Conservation (phyloP, 169 alveolate species). For the Cryptosporidium ryanae region DNA sequence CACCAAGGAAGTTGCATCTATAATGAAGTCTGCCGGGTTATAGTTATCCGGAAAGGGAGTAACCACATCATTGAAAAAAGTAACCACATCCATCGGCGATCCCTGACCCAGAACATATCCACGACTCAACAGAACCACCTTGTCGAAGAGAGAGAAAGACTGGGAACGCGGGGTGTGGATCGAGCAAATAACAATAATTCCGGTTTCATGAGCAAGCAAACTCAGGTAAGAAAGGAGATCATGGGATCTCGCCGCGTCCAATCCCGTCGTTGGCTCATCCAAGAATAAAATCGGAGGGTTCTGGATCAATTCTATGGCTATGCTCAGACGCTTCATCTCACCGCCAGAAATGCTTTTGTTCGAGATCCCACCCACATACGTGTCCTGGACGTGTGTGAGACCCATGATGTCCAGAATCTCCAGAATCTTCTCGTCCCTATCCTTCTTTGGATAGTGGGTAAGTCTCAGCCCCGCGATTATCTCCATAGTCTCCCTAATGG, state of each 20-base stretch:
- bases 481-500: constrained; percentile 79
- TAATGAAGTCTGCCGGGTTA: constrained; percentile 80
- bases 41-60: constrained; percentile 78
- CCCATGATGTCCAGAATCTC: constrained; percentile 80
- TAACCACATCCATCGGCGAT: constrained; percentile 76
- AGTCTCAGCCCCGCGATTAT: constrained; percentile 79
- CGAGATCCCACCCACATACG: constrained; percentile 78
- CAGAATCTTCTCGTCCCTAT: constrained; percentile 74
- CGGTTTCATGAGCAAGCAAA: constrained; percentile 75
- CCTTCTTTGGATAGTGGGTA: constrained; percentile 76
- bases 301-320: constrained; percentile 86
- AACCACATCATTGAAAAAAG: constrained; percentile 76
- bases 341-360: constrained; percentile 83
- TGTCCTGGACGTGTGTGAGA: constrained; percentile 79
- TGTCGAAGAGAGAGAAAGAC: constrained; percentile 82
- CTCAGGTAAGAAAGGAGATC: constrained; percentile 76
- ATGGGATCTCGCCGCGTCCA: constrained; percentile 86
- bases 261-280: constrained; percentile 91
- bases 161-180: constrained; percentile 84
- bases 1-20: constrained; percentile 66
- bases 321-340: constrained; percentile 85
- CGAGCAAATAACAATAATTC: constrained; percentile 81
- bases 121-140: constrained; percentile 79
- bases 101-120: constrained; percentile 86
- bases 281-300: constrained; percentile 86